A percentile compares a stretch with the other conserved stretches of the same genome.
These are phyloP conservation scores for Musa troglodytarum DNA, from an alignment of 176 grass and related monocot species.

Conservation along the genomic window DNA sequence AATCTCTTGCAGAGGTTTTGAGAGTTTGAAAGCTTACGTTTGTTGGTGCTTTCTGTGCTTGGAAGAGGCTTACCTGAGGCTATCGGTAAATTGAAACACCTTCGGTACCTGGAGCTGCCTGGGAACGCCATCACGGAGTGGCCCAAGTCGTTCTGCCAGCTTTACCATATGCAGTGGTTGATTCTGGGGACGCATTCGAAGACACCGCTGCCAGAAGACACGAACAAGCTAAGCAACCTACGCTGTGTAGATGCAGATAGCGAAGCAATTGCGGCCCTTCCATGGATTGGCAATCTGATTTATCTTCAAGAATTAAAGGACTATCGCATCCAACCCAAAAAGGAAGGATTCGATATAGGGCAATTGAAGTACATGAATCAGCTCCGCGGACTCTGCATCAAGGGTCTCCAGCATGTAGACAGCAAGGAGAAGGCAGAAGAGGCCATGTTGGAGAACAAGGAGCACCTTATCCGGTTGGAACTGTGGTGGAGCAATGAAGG, in stretches of 20 bases:
- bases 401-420: constrained; percentile 43
- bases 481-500: no score
- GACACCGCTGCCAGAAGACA: no score
- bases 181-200: not conserved
- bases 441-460: constrained; percentile 46
- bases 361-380: constrained; percentile 29
- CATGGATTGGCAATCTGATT: constrained; percentile 44
- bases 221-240: constrained; percentile 4
- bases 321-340: constrained; percentile 23
- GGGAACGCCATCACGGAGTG: constrained; percentile 4
- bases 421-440: constrained; percentile 30
- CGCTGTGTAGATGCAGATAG: constrained; percentile 37
- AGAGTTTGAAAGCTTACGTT: constrained; percentile 18
- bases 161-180: constrained; percentile 32
- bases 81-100: constrained; percentile 26
- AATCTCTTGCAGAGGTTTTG: not conserved
- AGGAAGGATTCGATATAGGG: constrained; percentile 40
- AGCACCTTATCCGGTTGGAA: not conserved
- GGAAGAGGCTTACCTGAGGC: constrained; percentile 3
- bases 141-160: constrained; percentile 18
- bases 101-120: constrained; percentile 25
- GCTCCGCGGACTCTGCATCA: constrained; percentile 54
- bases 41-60: constrained; percentile 33
- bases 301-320: constrained; percentile 63
- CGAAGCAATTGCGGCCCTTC: constrained; percentile 28